Base-by-base conservation (phyloP, 164 flowering plant species). In the Nymphaea thermarum region DNA sequence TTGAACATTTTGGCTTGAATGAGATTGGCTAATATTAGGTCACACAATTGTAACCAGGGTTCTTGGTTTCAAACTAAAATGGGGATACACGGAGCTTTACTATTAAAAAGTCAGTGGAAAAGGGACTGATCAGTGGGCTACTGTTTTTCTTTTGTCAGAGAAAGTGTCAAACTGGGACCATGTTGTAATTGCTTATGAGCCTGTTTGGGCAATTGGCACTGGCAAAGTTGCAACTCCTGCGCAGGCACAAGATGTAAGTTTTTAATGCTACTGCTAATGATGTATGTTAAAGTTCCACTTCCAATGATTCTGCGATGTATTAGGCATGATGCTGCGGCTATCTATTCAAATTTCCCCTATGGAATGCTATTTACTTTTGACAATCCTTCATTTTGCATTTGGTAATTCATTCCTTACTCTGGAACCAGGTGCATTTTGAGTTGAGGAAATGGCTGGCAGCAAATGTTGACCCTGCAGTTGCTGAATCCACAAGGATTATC, bases 181-280 rank as follows among this genome's bases (percentile, higher is more conserved):
- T 68, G 78, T 90, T 72, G 96, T 90, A 61, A 68, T 90, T 76
- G 96, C 96, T 43, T 90, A 90, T 74, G 96, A 90, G 68, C 96
- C 96, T 67, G 96, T 90, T 65, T 90, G 96, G 96, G 96, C 94
- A 55, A 88, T 90, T 82, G 96, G 96, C 68, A 90, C 96, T 16
- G 96, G 96, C 69, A 88, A 90, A 84, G 96, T 88, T 81, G 96
- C 96, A 67, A 75, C 79, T 63, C 96, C 96, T 70, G 87, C 87
- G 63, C 96, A 90, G 71, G 94, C 96, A 64, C 96, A 90, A 76
- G 93, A 88, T 71, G 96, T 90, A 83, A 82, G 93, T 80, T 44
- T 15, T 25, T 25, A 25, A 25, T 25, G 36, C 36, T 0, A 25
- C 36, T 25, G 36, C 36, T 25, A 17, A 7, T 3, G 12, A 16